Base-by-base conservation (phyloP, 2,329 filamentous ascomycete genomes). In the Sporothrix inflata region DNA sequence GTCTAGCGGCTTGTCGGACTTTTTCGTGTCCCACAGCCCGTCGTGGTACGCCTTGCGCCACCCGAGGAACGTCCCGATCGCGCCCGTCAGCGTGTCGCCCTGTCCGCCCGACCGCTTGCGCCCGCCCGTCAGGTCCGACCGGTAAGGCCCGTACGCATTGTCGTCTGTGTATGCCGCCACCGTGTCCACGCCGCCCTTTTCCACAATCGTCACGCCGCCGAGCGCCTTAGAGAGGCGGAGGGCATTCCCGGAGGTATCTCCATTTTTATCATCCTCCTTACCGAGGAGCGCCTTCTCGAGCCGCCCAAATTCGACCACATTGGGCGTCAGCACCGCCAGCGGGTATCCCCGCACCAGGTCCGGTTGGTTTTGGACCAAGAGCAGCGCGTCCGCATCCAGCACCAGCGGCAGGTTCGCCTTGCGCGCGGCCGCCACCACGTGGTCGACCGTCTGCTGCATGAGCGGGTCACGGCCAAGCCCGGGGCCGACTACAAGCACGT, bases 11-110 rank as follows among this genome's bases (percentile, higher is more conserved):
- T 27, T n/a, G n/a, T 34, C 27, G 49, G 70, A 3, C 70, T 83
- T 82, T 19, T 84, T 81, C 73, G 88, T 85, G 9, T 89, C 90
- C 95, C 95, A 98, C 4, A 98, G 81, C 38, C 86, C 86, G 72
- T 97, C 92, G 70, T 94, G 85, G 81, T 99, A 99, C 27, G 94
- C 94, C 79, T 90, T 91, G 74, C 95, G 87, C 90, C 95, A 99
- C 1, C 89, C 94, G 75, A 98, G 82, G 76, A 99, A 89, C 3
- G 96, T 98, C 1, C 92, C 96, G 75, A 99, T 84, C 45, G 90
- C 90, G 1, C 96, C 96, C 0, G 96, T 98, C 75, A 99, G 84
- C 4, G 96, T 98, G 82, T 99, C 96, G 1, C 96, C 96, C 82
- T 99, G 96, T 0, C 96, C 96, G 65, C 95, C 96, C 72, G 93